Base-by-base conservation (phyloP, 73 alveolate species). In the Stentor coeruleus region DNA sequence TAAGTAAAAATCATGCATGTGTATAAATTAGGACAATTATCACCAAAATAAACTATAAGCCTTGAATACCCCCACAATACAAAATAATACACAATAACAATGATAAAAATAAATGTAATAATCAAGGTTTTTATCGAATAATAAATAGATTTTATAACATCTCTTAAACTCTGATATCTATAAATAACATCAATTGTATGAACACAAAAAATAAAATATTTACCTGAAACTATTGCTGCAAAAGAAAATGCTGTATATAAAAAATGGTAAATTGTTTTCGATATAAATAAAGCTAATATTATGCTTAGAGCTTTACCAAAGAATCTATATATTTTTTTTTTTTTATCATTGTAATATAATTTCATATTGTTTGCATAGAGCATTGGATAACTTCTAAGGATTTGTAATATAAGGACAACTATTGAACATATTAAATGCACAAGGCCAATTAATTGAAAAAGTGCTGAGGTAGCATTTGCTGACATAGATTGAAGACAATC, bases 131-230 rank as follows among this genome's bases (percentile, higher is more conserved):
- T 85, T 58, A 81, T 85, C 33, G 93, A 89, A 26, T 60, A 59
- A 82, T 83, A 75, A 3, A 87, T 88, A 1, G 93, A 88, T 41
- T 87, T 85, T 30, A 87, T 87, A 0, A 87, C 93, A 87, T 87
- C 84, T 42, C 59, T 35, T 28, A 87, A 42, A 66, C 74, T 82
- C 4, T 90, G 93, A 75, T 75, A 87, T n/a, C 93, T 57, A 3
- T 75, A 87, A 11, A 87, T 38, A 28, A 87, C 84, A 58, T 87
- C 93, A 57, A 87, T 55, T 30, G 84, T 49, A 59, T 85, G 89
- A 59, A 87, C 72, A 66, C 86, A 94, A 15, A 93, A 85, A 85
- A 95, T 94, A 87, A 92, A 83, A 74, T 82, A 87, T 75, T 84
- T 77, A 38, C 86, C 88, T 73, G 80, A 82, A 79, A 83, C 90